Conservation (phyloP, 805 yeast genomes). For the Saccharomycopsis olivae region DNA sequence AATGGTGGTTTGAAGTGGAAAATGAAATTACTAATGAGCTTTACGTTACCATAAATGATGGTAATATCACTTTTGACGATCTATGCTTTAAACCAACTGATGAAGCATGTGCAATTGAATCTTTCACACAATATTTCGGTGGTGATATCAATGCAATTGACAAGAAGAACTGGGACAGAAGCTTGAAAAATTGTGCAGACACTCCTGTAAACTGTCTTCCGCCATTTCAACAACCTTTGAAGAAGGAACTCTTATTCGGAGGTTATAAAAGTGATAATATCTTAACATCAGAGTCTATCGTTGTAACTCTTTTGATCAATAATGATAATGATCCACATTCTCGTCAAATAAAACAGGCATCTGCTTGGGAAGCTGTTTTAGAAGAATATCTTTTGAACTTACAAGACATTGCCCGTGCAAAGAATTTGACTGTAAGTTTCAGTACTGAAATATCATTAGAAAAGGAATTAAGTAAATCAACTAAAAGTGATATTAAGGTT, state of each 20-base stretch:
- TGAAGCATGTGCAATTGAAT: conserved; percentile 73
- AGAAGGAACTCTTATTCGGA: conserved; percentile 62
- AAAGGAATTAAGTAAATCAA: conserved; percentile 71
- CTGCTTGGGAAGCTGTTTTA: conserved; percentile 64
- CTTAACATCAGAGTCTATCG: conserved; percentile 58
- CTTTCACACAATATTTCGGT: conserved; percentile 78
- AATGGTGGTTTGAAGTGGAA: conserved; percentile 91
- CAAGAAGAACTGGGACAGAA: conserved; percentile 43
- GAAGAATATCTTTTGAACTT: conserved; percentile 38
- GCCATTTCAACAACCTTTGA: conserved; percentile 81
- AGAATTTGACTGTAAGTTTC: conserved; percentile 58
- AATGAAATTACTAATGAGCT: conserved; percentile 31
- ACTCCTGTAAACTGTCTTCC: conserved; percentile 90
- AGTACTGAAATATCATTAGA: conserved; percentile 78
- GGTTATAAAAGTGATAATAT: conserved; percentile 38
- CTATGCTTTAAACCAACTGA: conserved; percentile 79
- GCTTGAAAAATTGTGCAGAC: conserved; percentile 50
- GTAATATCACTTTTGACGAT: conserved; percentile 37
- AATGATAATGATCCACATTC: conserved; percentile 37
- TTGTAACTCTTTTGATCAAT: conserved; percentile 60
- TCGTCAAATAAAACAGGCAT: conserved; percentile 29
- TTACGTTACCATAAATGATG: conserved; percentile 2
- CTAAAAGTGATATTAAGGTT: conserved; percentile 67
- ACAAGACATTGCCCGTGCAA: conserved; percentile 36
- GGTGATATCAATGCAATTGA: conserved; percentile 45